These are phyloP conservation scores for Cryptococcus floricola DNA, from an alignment of 1,284 basidiomycete species.

Conservation along the genomic window DNA sequence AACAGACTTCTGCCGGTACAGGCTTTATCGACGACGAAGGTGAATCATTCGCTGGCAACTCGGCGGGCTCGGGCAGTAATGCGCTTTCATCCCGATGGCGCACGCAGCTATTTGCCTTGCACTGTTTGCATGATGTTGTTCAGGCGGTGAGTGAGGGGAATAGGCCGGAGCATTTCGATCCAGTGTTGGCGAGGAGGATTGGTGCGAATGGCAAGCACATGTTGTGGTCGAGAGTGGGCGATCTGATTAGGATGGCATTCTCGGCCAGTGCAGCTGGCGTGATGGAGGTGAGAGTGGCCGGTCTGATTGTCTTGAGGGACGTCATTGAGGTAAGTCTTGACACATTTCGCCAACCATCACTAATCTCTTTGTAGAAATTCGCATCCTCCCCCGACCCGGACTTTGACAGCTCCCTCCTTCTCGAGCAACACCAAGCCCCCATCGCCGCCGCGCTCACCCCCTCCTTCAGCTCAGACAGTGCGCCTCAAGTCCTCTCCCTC, in stretches of 20 bases:
- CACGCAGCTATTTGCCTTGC: constrained; percentile 90
- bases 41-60: constrained; percentile 67
- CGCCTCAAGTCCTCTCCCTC: constrained; percentile 88
- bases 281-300: constrained; percentile 90
- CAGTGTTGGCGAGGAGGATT: constrained; percentile 56
- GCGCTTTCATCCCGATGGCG: constrained; percentile 81
- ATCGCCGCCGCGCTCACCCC: constrained; percentile 98
- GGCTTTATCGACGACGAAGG: constrained; percentile 83
- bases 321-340: constrained; percentile 71
- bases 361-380: constrained; percentile 61
- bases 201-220: constrained; percentile 37
- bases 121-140: constrained; percentile 89
- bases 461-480: constrained; percentile 89
- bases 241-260: constrained; percentile 97
- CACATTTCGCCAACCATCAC: not conserved
- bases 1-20: constrained; percentile 36
- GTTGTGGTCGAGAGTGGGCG: constrained; percentile 51
- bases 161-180: constrained; percentile 75
- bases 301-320: constrained; percentile 81
- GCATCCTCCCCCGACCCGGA: constrained; percentile 83
- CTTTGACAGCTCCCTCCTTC: constrained; percentile 79
- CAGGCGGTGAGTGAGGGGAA: constrained; percentile 68
- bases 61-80: constrained; percentile 26
- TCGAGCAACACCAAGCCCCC: constrained; percentile 98
- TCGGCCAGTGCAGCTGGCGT: constrained; percentile 94